phyloP scores from a whole-genome alignment of 768 basidiomycete genomes.

The Phanerochaete carnosa region DNA sequence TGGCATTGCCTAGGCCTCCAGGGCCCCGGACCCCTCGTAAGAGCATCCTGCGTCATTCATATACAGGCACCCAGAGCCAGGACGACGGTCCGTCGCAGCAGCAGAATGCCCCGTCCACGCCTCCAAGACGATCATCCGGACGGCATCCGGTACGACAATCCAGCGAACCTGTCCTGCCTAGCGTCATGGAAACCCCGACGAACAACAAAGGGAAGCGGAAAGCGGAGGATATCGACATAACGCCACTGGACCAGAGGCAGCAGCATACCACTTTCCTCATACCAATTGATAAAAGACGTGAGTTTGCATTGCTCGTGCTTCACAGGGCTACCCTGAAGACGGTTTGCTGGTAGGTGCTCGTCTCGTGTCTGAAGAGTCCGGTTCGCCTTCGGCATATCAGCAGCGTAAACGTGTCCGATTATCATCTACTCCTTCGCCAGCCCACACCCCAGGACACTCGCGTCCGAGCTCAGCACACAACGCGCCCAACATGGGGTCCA shows the following conservation, averaged over 20 bases:
- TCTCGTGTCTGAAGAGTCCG: conserved; percentile 36
- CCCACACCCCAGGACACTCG: conserved; percentile 30
- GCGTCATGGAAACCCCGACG: conserved; percentile 21
- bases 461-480: conserved; percentile 38
- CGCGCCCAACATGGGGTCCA: conserved; percentile 43
- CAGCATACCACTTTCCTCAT: conserved; percentile 62
- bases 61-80: conserved; percentile 18
- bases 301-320: conserved; percentile 24
- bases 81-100: conserved; percentile 19
- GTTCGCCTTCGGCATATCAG: conserved; percentile 70
- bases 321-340: background rate
- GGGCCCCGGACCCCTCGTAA: conserved; percentile 20
- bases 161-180: conserved; percentile 22
- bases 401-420: conserved; percentile 63
- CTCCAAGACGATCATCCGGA: conserved; percentile 9
- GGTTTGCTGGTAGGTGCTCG: conserved; percentile 20
- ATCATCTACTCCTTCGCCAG: conserved; percentile 35
- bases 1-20: conserved; percentile 15
- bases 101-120: background rate
- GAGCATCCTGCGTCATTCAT: conserved; percentile 19
- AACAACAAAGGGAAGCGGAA: conserved; percentile 61
- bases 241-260: conserved; percentile 59
- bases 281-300: conserved; percentile 53
- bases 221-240: conserved; percentile 67
- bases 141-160: conserved; percentile 19